Evolutionary conservation across 2,329 filamentous ascomycete species (phyloP), one percentile per base, ranked within the genome.

Genomic region (Epichloe sylvatica): DNA sequence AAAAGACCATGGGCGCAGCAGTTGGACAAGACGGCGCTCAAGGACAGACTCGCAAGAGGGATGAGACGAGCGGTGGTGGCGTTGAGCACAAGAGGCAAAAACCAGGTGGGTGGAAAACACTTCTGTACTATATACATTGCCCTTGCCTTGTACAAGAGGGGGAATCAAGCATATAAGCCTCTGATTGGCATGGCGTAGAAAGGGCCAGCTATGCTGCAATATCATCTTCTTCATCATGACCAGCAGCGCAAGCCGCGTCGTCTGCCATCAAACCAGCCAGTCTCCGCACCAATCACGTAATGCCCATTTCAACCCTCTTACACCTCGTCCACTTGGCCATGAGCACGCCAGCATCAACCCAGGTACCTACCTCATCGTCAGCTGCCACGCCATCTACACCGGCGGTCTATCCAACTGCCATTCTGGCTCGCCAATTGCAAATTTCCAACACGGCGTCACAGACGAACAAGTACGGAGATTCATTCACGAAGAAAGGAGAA

Each of bases 371-470:
- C 74, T 94, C 11, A 8, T 94, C 45, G 83, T 94, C 46, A 92
- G 87, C 70, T 90, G 88, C 63, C 88, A 25, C 25, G 25, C 7
- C 25, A 25, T 91, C 51, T 94, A 84, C 73, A 66, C 72, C 13
- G 81, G 81, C 25, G 79, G 80, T 0, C 69, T 72, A 2, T 64
- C 67, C 1, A 64, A 65, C 1, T 80, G 80, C 35, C 54, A 61
- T 86, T 83, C 81, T 8, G 23, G 23, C 23, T 25, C 23, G 7
- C 71, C 88, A 33, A 81, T 94, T 15, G 82, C 86, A 47, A 70
- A 75, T 34, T 94, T 92, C 60, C 89, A 95, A 62, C 51, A n/a
- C n/a, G n/a, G n/a, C n/a, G 87, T 94, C 65, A 86, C 84, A 3
- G 75, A 25, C 7, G 7, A 3, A 8, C 7, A 25, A 25, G 25